A percentile compares a stretch with the other conserved stretches of the same genome.
phyloP scores from a whole-genome alignment of 2,329 filamentous ascomycete species.

The Pleurostoma richardsiae region DNA sequence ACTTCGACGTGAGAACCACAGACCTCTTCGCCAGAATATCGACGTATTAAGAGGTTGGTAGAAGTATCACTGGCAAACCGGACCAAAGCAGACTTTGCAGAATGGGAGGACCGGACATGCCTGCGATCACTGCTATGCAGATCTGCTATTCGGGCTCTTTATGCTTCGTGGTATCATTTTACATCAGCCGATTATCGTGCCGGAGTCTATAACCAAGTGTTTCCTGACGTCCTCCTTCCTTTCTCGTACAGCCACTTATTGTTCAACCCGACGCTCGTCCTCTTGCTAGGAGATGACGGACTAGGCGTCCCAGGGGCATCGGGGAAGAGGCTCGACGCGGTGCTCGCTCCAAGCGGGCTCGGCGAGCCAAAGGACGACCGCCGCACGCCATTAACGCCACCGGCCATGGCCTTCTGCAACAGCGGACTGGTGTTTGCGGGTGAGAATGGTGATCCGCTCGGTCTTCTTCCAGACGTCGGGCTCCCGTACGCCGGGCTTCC shows the following conservation, averaged over 20 bases:
- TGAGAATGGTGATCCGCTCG: slow-evolving; percentile 41
- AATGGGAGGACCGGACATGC: no score
- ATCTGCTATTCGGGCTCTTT: background rate
- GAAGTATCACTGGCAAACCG: no score
- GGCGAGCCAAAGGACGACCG: slow-evolving; percentile 60
- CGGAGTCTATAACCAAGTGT: slow-evolving; percentile 22
- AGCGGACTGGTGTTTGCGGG: slow-evolving; percentile 43
- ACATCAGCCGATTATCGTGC: background rate
- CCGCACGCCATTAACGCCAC: slow-evolving; percentile 42
- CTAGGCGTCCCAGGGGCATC: slow-evolving; percentile 65
- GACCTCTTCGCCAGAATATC: no score
- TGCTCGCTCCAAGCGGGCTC: slow-evolving; percentile 46
- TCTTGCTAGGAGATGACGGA: slow-evolving; percentile 54
- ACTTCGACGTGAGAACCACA: no score
- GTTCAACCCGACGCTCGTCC: slow-evolving; percentile 73
- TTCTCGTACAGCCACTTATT: slow-evolving; percentile 95
- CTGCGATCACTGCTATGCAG: no score
- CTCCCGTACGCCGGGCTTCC: slow-evolving; percentile 32
- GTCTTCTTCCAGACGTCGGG: slow-evolving; percentile 18
- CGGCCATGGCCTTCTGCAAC: slow-evolving; percentile 62
- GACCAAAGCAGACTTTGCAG: no score
- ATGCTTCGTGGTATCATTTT: background rate
- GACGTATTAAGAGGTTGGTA: no score
- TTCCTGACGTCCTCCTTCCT: slow-evolving; percentile 53
- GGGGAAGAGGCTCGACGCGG: slow-evolving; percentile 40